These are phyloP conservation scores for Eimeria falciformis DNA, from an alignment of 169 alveolate genomes.

Conservation along the genomic window DNA sequence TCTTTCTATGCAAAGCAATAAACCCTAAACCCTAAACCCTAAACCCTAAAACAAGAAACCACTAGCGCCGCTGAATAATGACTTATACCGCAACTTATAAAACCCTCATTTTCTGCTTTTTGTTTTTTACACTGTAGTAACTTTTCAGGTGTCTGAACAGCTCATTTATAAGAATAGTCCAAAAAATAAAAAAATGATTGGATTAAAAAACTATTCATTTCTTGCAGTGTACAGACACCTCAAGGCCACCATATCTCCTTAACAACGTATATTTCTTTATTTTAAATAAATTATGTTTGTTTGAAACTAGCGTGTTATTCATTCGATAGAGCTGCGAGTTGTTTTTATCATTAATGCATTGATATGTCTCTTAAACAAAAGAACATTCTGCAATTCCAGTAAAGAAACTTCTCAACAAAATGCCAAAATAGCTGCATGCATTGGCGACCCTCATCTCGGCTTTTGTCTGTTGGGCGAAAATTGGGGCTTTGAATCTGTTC, in stretches of 20 bases:
- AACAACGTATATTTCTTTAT: too few species aligned
- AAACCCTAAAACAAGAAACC: background rate
- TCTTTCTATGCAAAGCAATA: background rate
- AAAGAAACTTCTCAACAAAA: background rate
- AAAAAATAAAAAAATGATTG: too few species aligned
- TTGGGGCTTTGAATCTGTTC: background rate
- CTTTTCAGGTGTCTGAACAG: background rate
- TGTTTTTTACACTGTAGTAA: background rate
- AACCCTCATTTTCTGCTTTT: background rate
- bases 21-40: slow-evolving; percentile 38
- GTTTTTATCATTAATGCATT: too few species aligned
- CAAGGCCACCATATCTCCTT: too few species aligned
- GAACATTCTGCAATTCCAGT: too few species aligned
- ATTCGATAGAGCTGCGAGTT: too few species aligned
- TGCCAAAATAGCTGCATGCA: slow-evolving; percentile 29
- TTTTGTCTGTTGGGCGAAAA: slow-evolving; percentile 7
- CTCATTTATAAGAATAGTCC: background rate
- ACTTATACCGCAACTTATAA: background rate
- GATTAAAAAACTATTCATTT: too few species aligned
- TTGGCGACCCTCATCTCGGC: background rate
- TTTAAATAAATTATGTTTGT: too few species aligned
- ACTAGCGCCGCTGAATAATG: background rate
- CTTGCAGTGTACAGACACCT: too few species aligned
- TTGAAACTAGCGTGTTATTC: too few species aligned
- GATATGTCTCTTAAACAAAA: too few species aligned